Evolutionary conservation across 371 early-diverging fungal genomes (phyloP).

Genomic region (Paramicrosporidium saccamoebae): DNA sequence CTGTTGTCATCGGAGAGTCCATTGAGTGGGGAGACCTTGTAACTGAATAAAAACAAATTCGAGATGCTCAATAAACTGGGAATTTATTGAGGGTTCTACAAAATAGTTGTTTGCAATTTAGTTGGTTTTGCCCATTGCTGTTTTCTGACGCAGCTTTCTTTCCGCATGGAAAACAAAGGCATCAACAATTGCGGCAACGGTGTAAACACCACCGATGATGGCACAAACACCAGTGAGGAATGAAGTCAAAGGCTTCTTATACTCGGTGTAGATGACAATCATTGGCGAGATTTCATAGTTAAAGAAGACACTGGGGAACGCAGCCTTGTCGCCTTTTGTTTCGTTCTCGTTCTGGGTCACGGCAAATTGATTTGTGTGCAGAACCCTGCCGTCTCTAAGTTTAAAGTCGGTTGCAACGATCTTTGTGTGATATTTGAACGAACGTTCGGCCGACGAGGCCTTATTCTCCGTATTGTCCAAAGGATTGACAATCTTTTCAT

Average conservation of each 20-base stretch:
- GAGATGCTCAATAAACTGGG: too few species aligned
- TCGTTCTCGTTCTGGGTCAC: constrained; percentile 44
- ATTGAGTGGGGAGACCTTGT: too few species aligned
- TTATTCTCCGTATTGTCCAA: constrained; percentile 23
- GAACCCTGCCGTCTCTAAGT: constrained; percentile 17
- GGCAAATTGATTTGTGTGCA: constrained; percentile 68
- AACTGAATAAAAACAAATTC: too few species aligned
- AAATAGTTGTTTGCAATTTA: too few species aligned
- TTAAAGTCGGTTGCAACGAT: constrained; percentile 57
- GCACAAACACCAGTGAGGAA: constrained; percentile 70
- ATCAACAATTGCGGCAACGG: constrained; percentile 75
- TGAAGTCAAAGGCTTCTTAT: constrained; percentile 35
- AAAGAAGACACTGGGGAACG: constrained; percentile 42
- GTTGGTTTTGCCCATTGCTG: constrained; percentile 70
- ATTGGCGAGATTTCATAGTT: constrained; percentile 87
- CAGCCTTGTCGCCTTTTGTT: constrained; percentile 1
- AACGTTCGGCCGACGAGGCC: constrained; percentile 2
- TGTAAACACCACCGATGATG: constrained; percentile 75
- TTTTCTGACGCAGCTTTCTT: constrained; percentile 32
- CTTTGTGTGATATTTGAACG: constrained; percentile 68
- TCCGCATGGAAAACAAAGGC: constrained; percentile 55
- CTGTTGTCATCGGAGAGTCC: too few species aligned
- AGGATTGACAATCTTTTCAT: constrained; percentile 27
- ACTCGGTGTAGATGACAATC: constrained; percentile 54
- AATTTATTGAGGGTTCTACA: too few species aligned